Percentiles rank a stretch among this genome's conserved stretches.
Conservation (phyloP, 306 rosid genomes). For the Medicago truncatula region DNA sequence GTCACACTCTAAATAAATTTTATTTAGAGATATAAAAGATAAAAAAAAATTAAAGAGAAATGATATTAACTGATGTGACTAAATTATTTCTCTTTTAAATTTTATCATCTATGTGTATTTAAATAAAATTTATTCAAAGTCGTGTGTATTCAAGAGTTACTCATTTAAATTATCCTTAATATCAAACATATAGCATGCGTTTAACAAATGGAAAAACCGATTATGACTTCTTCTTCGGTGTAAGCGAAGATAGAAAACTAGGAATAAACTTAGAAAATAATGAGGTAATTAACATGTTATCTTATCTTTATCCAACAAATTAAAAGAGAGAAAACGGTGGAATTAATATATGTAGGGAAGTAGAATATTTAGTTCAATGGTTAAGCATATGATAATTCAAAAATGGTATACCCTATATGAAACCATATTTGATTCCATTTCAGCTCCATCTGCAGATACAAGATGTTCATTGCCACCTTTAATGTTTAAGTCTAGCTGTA, state of each 20-base stretch:
- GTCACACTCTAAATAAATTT: no score
- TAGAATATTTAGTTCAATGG: constrained; percentile 27
- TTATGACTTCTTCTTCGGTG: no score
- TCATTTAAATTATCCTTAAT: no score
- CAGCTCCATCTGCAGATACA: constrained; percentile 61
- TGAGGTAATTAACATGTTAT: background rate
- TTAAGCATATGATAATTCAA: constrained; percentile 23
- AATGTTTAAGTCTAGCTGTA: constrained; percentile 74
- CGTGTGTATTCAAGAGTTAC: no score
- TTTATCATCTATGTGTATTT: no score
- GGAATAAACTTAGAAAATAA: background rate
- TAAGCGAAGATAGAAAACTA: no score
- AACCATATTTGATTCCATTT: constrained; percentile 61
- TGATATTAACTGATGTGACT: no score
- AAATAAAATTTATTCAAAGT: no score
- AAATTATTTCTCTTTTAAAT: no score
- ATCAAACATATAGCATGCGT: no score
- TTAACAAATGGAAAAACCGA: background rate
- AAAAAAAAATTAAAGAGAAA: no score
- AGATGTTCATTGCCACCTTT: constrained; percentile 63
- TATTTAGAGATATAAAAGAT: no score
- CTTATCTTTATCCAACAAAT: constrained; percentile 5
- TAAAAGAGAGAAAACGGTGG: background rate
- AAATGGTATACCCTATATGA: constrained; percentile 53
- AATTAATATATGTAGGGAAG: constrained; percentile 22